Evolutionary conservation across 1,284 basidiomycete species (phyloP).

Genomic region (Malassezia brasiliensis): DNA sequence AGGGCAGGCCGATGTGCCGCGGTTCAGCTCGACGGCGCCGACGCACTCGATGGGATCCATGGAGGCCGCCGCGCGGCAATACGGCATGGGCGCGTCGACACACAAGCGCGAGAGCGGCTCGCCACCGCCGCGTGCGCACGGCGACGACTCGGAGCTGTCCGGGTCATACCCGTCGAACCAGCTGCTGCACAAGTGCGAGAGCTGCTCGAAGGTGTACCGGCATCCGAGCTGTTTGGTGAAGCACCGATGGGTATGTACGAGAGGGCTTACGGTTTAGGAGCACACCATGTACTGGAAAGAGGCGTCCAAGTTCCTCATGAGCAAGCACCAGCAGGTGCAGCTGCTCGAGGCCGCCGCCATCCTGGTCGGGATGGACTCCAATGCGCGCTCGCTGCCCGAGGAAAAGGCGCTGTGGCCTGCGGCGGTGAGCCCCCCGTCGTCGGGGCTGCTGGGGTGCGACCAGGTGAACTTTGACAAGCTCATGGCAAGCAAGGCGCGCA

Average conservation of each 20-base stretch:
- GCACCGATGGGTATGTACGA: slow-evolving; percentile 63
- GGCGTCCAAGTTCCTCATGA: slow-evolving; percentile 81
- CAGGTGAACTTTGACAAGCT: slow-evolving; percentile 48
- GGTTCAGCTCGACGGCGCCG: slow-evolving; percentile 25
- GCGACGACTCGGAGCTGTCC: background rate
- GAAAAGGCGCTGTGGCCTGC: slow-evolving; percentile 67
- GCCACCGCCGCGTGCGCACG: background rate
- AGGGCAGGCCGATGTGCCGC: background rate
- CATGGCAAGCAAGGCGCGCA: slow-evolving; percentile 36
- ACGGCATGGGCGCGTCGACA: slow-evolving; percentile 49
- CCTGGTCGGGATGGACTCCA: slow-evolving; percentile 57
- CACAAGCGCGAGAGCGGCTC: slow-evolving; percentile 11
- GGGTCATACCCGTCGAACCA: slow-evolving; percentile 16
- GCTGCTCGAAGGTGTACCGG: slow-evolving; percentile 66
- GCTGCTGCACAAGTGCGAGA: slow-evolving; percentile 76
- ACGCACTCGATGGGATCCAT: slow-evolving; percentile 54
- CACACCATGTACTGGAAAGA: slow-evolving; percentile 95
- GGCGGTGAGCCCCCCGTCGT: slow-evolving; percentile 52
- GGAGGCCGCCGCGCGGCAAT: slow-evolving; percentile 51
- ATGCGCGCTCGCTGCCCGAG: slow-evolving; percentile 68
- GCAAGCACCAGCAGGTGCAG: slow-evolving; percentile 97
- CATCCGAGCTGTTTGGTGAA: slow-evolving; percentile 91
- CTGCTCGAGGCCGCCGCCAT: slow-evolving; percentile 94
- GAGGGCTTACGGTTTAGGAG: slow-evolving; percentile 51
- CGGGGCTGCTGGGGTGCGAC: slow-evolving; percentile 50